Base-by-base conservation (phyloP, 1,284 basidiomycete species). In the Trametes pubescens region DNA sequence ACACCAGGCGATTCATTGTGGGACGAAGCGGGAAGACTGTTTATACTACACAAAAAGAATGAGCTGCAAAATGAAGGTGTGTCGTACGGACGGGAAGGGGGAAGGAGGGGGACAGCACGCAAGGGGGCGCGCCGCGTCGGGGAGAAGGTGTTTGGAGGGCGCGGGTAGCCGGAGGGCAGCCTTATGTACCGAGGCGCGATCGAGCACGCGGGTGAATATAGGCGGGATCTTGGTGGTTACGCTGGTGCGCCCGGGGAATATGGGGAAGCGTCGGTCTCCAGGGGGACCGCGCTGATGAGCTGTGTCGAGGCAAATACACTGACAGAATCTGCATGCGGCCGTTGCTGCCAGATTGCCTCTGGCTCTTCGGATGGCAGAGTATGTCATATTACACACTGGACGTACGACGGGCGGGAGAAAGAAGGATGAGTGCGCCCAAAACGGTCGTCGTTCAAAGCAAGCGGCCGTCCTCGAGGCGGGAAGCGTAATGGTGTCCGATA, bases 1-100 rank as follows among this genome's bases (percentile, higher is more conserved):
- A 71, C 61, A 74, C 62, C 57, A 84, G 72, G 67, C 75, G 81
- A 69, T 78, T 72, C 84, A 86, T 86, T 59, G 57, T 68, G 59
- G 64, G 35, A 29, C 49, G 67, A 66, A 72, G 61, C 70, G 61
- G 61, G 61, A 67, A 65, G 60, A 66, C 65, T 44, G 56, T 51
- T 65, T 62, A 18, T 59, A 64, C 66, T 72, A 66, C 65, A 68
- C 51, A 52, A 65, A 72, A 70, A 53, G 71, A 73, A 71, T 65
- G 69, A 57, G 66, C 49, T 65, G 63, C 52, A 44, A 59, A 65
- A 72, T 55, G 62, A 71, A 73, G 68, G 69, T 66, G 55, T 55
- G 61, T 63, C 57, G 53, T 52, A 57, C 54, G 48, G 66, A 57
- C 57, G 47, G 37, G 61, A 57, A 54, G 58, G 59, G n/a, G 49